A percentile compares a stretch with the other conserved stretches of the same genome.
Conservation (phyloP, 768 basidiomycete species). For the Piloderma croceum region DNA sequence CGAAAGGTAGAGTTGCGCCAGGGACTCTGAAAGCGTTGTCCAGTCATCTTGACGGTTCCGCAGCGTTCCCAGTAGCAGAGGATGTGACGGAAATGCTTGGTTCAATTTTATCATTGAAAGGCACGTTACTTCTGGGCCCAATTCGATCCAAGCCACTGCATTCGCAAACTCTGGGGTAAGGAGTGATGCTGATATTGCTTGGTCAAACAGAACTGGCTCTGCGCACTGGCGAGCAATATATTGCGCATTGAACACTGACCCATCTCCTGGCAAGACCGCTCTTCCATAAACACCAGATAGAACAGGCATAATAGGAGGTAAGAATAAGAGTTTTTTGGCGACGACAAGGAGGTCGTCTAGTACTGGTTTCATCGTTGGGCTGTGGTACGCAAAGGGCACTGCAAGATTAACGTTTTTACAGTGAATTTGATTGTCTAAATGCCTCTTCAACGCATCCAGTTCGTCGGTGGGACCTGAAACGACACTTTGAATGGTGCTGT, state of each 20-base stretch:
- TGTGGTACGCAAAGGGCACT: conserved; percentile 65
- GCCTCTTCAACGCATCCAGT: conserved; percentile 35
- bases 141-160: conserved; percentile 54
- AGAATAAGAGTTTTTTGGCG: conserved; percentile 32
- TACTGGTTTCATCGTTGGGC: conserved; percentile 55
- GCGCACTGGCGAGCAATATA: conserved; percentile 59
- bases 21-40: conserved; percentile 38
- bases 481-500: conserved; percentile 52
- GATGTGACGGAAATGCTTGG: conserved; percentile 24
- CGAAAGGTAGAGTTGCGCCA: conserved; percentile 46
- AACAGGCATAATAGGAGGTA: conserved; percentile 50
- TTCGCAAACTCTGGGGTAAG: conserved; percentile 19
- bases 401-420: conserved; percentile 41
- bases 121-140: conserved; percentile 56
- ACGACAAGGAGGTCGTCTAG: conserved; percentile 42
- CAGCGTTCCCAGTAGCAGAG: conserved; percentile 45
- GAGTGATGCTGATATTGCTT: conserved; percentile 41
- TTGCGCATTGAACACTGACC: conserved; percentile 37
- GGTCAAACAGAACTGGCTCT: conserved; percentile 51
- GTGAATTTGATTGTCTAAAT: conserved; percentile 30
- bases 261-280: conserved; percentile 49
- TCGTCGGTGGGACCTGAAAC: conserved; percentile 49
- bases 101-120: conserved; percentile 52
- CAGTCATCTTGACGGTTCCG: conserved; percentile 40
- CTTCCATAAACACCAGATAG: conserved; percentile 57